Conservation (phyloP, 495 filamentous ascomycete species). For the Aspergillus hancockii region DNA sequence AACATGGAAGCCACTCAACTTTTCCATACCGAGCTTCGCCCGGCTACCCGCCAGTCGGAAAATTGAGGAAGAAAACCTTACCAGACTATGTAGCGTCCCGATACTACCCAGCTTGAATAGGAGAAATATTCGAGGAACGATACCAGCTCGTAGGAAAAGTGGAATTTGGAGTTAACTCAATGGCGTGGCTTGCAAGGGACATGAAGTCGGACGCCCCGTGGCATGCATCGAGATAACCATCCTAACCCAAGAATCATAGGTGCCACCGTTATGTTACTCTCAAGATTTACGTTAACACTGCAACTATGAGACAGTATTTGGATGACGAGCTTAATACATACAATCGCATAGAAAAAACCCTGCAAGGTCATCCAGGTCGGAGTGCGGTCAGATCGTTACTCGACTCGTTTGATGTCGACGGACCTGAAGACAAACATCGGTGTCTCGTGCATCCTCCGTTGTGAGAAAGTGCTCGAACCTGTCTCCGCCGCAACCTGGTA, state of each 20-base stretch:
- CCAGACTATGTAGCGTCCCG: constrained; percentile 31
- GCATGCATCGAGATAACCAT: too few relatives aligned
- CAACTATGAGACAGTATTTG: constrained; percentile 27
- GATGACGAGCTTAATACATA: constrained; percentile 39
- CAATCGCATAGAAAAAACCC: constrained; percentile 20
- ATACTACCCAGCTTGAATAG: constrained; percentile 39
- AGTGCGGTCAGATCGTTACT: constrained; percentile 24
- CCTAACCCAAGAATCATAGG: constrained; percentile 5
- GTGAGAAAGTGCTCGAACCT: constrained; percentile 41
- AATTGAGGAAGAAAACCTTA: constrained; percentile 28
- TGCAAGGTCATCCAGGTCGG: constrained; percentile 28
- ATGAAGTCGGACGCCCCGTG: too few relatives aligned
- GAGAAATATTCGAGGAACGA: constrained; percentile 36
- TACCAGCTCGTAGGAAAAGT: constrained; percentile 42
- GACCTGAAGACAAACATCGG: constrained; percentile 39
- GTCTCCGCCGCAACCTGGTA: constrained; percentile 33
- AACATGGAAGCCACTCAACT: constrained; percentile 25
- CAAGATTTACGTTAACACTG: constrained; percentile 35
- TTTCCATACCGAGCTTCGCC: constrained; percentile 23
- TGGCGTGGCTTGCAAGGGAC: constrained; percentile 37
- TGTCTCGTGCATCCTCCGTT: constrained; percentile 46
- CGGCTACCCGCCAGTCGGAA: constrained; percentile 9
- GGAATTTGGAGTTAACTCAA: constrained; percentile 37
- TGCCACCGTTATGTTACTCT: constrained; percentile 32
- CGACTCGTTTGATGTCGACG: constrained; percentile 36